Base-by-base conservation (phyloP, 192 early-diverging fungal genomes). In the Obelidium mucronatum region DNA sequence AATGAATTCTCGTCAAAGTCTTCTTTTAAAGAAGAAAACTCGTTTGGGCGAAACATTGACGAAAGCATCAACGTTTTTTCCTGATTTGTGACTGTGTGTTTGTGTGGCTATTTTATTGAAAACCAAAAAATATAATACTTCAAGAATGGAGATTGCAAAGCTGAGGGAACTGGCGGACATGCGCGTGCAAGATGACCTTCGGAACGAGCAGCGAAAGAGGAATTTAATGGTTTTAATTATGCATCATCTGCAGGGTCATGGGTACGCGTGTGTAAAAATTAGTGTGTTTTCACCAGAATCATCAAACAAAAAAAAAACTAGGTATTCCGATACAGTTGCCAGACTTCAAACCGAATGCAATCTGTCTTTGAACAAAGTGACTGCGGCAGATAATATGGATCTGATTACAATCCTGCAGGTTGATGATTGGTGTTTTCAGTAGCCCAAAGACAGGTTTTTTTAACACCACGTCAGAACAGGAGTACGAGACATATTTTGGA, bases 371-470 rank as follows among this genome's bases (percentile, higher is more conserved):
- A 56, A 59, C 26, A 86, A 83, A 76, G 75, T 85, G 5, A 36
- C 44, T 13, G 82, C 63, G 17, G 88, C 88, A 5, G 88, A 89
- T 68, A 89, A 89, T 59, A 67, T 89, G 13, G 88, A 89, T 76
- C 72, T 89, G 60, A 24, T 83, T 15, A 76, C 60, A 22, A 83
- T 89, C 42, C 48, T 89, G 67, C 86, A 87, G 74, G 84, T 87
- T 36, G 11, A 8, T 24, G 2, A 2, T 6, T 26, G 26, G 34
- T 13, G 17, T 61, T 39, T 36, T 15, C 13, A 37, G 34, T 66
- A 66, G 0, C 52, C 13, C 67, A 33, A 52, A 28, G 24, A 26
- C 31, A 8, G 17, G 26, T 34, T 33, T 15, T 60, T 4, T 2
- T 40, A 2, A 22, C 31, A 58, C 1, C 31, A 13, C 15, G 2